These are phyloP conservation scores for Zymoseptoria ardabiliae DNA, from an alignment of 2,329 filamentous ascomycete species.

Conservation along the genomic window DNA sequence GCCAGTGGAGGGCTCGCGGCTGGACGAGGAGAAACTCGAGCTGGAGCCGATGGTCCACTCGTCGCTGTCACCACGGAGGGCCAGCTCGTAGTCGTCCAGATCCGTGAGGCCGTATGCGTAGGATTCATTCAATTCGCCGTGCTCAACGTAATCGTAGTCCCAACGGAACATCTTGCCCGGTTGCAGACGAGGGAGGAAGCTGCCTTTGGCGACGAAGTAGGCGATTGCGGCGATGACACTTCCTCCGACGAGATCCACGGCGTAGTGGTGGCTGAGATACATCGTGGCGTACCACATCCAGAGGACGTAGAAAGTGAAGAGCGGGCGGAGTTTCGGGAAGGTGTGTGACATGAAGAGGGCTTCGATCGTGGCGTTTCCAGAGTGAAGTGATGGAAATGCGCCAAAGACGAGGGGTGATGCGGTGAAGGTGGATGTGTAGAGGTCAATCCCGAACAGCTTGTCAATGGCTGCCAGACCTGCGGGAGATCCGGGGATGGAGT, in stretches of 20 bases:
- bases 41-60: slow-evolving; percentile 87
- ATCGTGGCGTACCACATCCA: slow-evolving; percentile 99
- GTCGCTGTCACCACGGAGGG: slow-evolving; percentile 59
- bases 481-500: slow-evolving; percentile 82
- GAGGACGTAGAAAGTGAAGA: slow-evolving; percentile 76
- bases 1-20: slow-evolving; percentile 49
- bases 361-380: slow-evolving; percentile 80
- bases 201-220: slow-evolving; percentile 74
- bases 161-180: slow-evolving; percentile 79
- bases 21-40: slow-evolving; percentile 63
- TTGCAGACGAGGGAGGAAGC: slow-evolving; percentile 76
- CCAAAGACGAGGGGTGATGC: slow-evolving; percentile 88
- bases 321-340: slow-evolving; percentile 72
- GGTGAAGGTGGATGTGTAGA: slow-evolving; percentile 89
- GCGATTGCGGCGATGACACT: slow-evolving; percentile 56
- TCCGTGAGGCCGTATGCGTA: slow-evolving; percentile 51
- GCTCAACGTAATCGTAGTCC: slow-evolving; percentile 92
- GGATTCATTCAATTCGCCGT: slow-evolving; percentile 53
- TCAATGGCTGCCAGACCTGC: slow-evolving; percentile 86
- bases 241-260: slow-evolving; percentile 83
- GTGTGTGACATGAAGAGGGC: slow-evolving; percentile 88
- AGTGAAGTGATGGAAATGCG: slow-evolving; percentile 88
- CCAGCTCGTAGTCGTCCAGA: slow-evolving; percentile 44
- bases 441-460: slow-evolving; percentile 77
- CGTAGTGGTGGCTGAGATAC: slow-evolving; percentile 96